A percentile compares a stretch with the other conserved stretches of the same genome.
These are phyloP conservation scores for Termitomyces eurrhizus DNA, from an alignment of 768 basidiomycete species.

Conservation along the genomic window DNA sequence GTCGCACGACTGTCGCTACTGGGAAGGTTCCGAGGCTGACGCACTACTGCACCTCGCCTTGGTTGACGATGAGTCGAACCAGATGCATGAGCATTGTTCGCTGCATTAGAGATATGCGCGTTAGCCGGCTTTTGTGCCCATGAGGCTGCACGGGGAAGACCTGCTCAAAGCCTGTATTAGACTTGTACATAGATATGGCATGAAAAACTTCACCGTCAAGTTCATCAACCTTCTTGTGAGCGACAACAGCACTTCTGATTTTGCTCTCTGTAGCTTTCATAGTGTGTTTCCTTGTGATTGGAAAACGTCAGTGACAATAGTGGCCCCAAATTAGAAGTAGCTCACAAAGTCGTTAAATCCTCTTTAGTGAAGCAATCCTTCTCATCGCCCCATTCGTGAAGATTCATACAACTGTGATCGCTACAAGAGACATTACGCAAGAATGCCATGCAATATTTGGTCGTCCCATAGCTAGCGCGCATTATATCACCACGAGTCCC, in stretches of 20 bases:
- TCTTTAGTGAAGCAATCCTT: slow-evolving; percentile 97
- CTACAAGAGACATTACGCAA: slow-evolving; percentile 81
- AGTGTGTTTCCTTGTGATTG: slow-evolving; percentile 71
- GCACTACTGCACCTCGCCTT: slow-evolving; percentile 39
- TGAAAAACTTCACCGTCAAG: slow-evolving; percentile 36
- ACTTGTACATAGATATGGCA: slow-evolving; percentile 8
- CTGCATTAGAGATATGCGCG: slow-evolving; percentile 17
- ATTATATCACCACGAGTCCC: slow-evolving; percentile 79
- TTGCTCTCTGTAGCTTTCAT: slow-evolving; percentile 85
- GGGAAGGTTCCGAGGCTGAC: slow-evolving; percentile 42
- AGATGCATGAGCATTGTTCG: slow-evolving; percentile 12
- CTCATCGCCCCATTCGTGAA: slow-evolving; percentile 99
- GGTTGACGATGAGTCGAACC: slow-evolving; percentile 31
- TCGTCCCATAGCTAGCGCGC: slow-evolving; percentile 93
- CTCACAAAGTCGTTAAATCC: slow-evolving; percentile 86
- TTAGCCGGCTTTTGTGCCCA: slow-evolving; percentile 50
- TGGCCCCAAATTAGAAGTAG: slow-evolving; percentile 14
- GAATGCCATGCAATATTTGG: slow-evolving; percentile 97
- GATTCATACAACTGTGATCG: slow-evolving; percentile 87
- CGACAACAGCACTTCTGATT: slow-evolving; percentile 39
- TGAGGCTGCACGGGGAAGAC: slow-evolving; percentile 65
- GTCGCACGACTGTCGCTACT: slow-evolving; percentile 30
- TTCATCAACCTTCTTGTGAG: slow-evolving; percentile 64
- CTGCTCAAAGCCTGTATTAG: slow-evolving; percentile 24
- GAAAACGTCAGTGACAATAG: slow-evolving; percentile 3